Conservation (phyloP, 2,329 filamentous ascomycete species). For the Mollisiaceae sp. region DNA sequence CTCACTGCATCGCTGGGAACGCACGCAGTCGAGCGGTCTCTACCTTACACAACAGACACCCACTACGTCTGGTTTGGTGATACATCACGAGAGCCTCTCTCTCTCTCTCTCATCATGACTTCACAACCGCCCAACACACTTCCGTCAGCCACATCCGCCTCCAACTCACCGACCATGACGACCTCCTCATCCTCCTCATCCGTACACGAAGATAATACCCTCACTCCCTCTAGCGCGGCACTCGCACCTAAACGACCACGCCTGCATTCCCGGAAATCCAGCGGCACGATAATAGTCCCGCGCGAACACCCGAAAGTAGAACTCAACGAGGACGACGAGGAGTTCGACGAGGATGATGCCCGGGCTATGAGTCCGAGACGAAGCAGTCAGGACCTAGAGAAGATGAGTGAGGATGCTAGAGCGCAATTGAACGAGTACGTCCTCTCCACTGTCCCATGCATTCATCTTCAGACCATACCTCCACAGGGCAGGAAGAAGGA, state of each 20-base stretch:
- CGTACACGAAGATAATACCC: conserved; percentile 23
- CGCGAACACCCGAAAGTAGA: conserved; percentile 77
- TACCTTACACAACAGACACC: too few species aligned
- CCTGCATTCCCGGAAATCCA: conserved; percentile 76
- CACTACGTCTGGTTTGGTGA: too few species aligned
- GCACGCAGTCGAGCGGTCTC: too few species aligned
- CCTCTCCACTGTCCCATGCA: neutral
- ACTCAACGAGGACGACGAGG: conserved; percentile 67
- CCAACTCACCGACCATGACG: neutral
- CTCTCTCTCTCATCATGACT: neutral
- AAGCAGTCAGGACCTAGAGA: conserved; percentile 89
- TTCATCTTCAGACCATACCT: too few species aligned
- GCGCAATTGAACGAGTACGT: conserved; percentile 63
- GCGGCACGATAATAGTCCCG: conserved; percentile 81
- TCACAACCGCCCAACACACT: conserved; percentile 20
- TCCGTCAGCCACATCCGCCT: conserved; percentile 22
- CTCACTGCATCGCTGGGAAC: neutral
- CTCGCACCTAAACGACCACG: conserved; percentile 57
- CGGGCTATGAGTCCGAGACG: conserved; percentile 92
- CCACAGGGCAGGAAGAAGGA: neutral
- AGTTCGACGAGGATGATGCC: conserved; percentile 83
- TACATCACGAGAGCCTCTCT: too few species aligned
- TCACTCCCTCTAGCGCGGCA: neutral
- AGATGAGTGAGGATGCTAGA: conserved; percentile 81
- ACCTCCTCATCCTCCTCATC: conserved; percentile 33